Conservation (phyloP, 768 basidiomycete species). For the Neoboletus subvelutipes region DNA sequence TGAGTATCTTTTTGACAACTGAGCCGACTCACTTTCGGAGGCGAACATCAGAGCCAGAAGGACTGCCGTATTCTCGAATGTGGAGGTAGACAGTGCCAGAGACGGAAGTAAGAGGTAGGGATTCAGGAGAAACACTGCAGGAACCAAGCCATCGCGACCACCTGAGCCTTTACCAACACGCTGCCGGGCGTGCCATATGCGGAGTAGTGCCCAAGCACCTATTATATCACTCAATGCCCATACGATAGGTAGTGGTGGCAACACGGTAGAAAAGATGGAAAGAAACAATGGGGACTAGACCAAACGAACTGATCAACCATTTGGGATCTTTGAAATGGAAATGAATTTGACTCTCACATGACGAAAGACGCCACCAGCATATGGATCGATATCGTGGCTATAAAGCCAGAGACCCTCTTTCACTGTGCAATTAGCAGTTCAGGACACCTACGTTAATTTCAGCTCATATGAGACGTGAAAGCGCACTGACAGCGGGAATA, state of each 20-base stretch:
- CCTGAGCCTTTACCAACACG: slow-evolving; percentile 39
- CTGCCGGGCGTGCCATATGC: slow-evolving; percentile 67
- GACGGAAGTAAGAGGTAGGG: slow-evolving; percentile 84
- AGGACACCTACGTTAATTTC: slow-evolving; percentile 8
- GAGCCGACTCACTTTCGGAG: slow-evolving; percentile 49
- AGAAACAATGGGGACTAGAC: slow-evolving; percentile 78
- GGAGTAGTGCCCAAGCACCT: slow-evolving; percentile 66
- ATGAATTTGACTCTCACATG: slow-evolving; percentile 57
- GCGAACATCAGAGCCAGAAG: slow-evolving; percentile 71
- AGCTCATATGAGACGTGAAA: neutral
- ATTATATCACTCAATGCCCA: slow-evolving; percentile 72
- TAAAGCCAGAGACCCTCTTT: slow-evolving; percentile 88
- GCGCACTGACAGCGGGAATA: slow-evolving; percentile 65
- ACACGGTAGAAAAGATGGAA: slow-evolving; percentile 67
- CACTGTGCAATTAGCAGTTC: slow-evolving; percentile 46
- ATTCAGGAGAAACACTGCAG: slow-evolving; percentile 75
- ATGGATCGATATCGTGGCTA: slow-evolving; percentile 77
- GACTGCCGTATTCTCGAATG: slow-evolving; percentile 74
- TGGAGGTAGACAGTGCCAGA: slow-evolving; percentile 78
- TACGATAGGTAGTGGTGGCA: slow-evolving; percentile 58
- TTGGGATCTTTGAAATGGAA: neutral
- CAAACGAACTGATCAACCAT: neutral
- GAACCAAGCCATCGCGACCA: slow-evolving; percentile 59
- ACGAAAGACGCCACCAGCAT: slow-evolving; percentile 80
- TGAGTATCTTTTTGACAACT: neutral